Conservation (phyloP, 2,329 filamentous ascomycete species). For the Plenodomus tracheiphilus region DNA sequence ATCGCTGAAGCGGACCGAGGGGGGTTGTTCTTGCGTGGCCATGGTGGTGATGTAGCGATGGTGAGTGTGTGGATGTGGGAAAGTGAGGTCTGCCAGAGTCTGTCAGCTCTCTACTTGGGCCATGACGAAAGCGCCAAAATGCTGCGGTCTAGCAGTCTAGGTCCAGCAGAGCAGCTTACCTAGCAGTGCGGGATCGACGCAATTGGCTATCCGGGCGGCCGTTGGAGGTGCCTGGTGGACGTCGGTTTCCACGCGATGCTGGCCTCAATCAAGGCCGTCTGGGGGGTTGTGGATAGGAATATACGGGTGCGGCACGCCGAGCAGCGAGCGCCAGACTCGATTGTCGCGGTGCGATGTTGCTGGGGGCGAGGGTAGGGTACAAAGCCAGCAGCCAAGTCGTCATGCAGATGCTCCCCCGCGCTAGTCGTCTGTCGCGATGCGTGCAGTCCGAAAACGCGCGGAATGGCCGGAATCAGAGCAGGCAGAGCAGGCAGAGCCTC, state of each 20-base stretch:
- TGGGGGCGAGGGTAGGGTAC: constrained; percentile 1
- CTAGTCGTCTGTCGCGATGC: constrained; percentile 4
- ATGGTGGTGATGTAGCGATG: constrained; percentile 22
- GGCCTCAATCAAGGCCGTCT: background rate
- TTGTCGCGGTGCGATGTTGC: no score
- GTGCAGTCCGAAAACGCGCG: constrained; percentile 9
- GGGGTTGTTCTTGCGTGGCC: constrained; percentile 23
- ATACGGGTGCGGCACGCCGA: constrained; percentile 1
- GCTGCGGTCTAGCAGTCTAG: constrained; percentile 15
- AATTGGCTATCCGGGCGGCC: constrained; percentile 11
- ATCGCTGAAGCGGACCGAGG: constrained; percentile 47
- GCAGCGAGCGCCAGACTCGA: constrained; percentile 8
- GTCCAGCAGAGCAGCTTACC: constrained; percentile 19
- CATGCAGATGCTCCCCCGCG: constrained; percentile 18
- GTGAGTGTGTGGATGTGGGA: constrained; percentile 23
- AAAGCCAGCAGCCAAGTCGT: constrained; percentile 17
- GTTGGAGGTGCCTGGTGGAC: background rate
- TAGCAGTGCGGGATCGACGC: constrained; percentile 15
- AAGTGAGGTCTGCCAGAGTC: constrained; percentile 9
- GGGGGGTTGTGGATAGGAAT: constrained; percentile 4
- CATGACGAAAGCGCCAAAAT: constrained; percentile 26
- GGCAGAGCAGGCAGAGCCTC: background rate
- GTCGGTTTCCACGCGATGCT: background rate
- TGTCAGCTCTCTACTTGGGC: constrained; percentile 9
- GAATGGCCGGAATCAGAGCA: constrained; percentile 7